phyloP scores from a whole-genome alignment of 768 basidiomycete genomes.

The Tylopilus vinaceipallidus region DNA sequence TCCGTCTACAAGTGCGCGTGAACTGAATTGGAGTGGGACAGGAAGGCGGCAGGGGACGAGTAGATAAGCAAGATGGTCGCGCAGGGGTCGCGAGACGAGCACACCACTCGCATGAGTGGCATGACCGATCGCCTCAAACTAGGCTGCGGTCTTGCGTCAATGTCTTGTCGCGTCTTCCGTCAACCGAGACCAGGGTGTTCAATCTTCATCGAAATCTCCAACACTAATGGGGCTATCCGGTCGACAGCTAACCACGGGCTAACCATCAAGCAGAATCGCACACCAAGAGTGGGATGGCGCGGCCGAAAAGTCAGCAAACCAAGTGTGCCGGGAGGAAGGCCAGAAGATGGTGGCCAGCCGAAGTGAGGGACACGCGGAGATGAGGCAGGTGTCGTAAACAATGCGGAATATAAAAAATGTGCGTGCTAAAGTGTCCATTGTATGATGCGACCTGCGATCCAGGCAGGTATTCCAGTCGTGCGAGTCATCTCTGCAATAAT shows the following conservation, averaged over 20 bases:
- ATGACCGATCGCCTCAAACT: constrained; percentile 55
- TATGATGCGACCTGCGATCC: constrained; percentile 59
- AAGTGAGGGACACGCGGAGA: constrained; percentile 20
- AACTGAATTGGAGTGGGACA: constrained; percentile 51
- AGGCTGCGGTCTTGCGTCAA: constrained; percentile 65
- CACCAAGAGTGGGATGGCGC: constrained; percentile 46
- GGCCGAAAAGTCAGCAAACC: constrained; percentile 44
- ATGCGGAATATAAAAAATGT: constrained; percentile 42
- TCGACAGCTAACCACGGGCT: constrained; percentile 40
- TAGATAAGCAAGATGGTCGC: constrained; percentile 45
- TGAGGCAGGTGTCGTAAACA: constrained; percentile 35
- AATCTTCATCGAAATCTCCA: constrained; percentile 47
- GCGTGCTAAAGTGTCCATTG: constrained; percentile 42
- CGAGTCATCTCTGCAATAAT: constrained; percentile 38
- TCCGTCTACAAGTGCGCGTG: constrained; percentile 62
- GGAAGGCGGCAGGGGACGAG: constrained; percentile 39
- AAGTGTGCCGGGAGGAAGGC: constrained; percentile 14
- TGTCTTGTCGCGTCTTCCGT: constrained; percentile 54
- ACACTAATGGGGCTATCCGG: constrained; percentile 17
- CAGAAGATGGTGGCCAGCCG: constrained; percentile 17
- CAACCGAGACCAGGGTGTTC: constrained; percentile 52
- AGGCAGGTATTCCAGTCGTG: constrained; percentile 52
- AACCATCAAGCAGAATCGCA: constrained; percentile 29
- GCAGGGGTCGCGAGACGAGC: constrained; percentile 53
- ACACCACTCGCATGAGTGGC: constrained; percentile 46